Base-by-base conservation (phyloP, 345 rosid species). In the Salix viminalis region DNA sequence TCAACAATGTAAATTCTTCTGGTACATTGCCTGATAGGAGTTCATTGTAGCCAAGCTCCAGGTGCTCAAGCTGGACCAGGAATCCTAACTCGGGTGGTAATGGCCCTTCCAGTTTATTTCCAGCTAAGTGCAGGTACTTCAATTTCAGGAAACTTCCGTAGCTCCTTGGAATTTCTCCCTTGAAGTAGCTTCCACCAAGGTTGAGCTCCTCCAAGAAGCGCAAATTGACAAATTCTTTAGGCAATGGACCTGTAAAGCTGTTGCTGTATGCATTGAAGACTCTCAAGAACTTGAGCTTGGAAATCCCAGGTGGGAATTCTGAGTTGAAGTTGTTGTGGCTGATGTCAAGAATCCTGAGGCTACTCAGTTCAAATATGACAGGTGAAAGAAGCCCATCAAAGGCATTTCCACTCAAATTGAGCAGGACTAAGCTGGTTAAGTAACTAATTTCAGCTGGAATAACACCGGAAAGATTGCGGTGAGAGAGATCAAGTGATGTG, bases 151-250 rank as follows among this genome's bases (percentile, higher is more conserved):
- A 84, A 58, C 79, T 87, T 70, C 95, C 94, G 24, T 92, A 96
- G 19, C 67, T 84, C 1, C 74, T 30, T 1, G 99, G 98, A 72
- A 96, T 94, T 70, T 77, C 90, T 48, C 92, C 99, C 66, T 83
- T 84, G 67, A 96, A 96, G 89, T 89, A 96, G 88, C 97, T 93
- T 23, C 99, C 99, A 0, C 98, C 96, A n/a, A 96, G 89, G 83
- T 94, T 96, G 79, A 96, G 92, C 78, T 83, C 84, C 86, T 96
- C 95, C 69, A 96, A 79, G 80, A 72, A 88, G 77, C 79, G 91
- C 32, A 94, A 83, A 41, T 67, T 72, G 36, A 79, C 46, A n/a
- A 92, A 73, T 16, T 91, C 99, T 7, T 28, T 30, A 8, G 98
- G 97, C 3, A 94, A 65, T 5, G 82, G 79, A 5, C 99, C 97